phyloP scores from a whole-genome alignment of 139 green algal species.

The Monoraphidium neglectum region DNA sequence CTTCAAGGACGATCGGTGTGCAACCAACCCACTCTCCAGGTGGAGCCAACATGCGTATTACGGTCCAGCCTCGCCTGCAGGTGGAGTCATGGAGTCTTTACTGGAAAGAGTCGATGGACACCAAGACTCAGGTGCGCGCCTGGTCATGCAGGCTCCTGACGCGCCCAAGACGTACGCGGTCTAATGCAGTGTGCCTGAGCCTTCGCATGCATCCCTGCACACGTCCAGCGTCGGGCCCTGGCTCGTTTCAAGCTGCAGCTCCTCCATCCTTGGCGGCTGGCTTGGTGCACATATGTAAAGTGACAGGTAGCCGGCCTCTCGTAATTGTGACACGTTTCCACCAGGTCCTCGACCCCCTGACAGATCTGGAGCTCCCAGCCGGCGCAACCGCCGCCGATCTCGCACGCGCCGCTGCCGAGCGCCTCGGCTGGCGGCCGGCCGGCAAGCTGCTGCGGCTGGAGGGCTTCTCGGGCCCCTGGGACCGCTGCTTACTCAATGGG shows the following conservation, averaged over 20 bases:
- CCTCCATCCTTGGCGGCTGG: background rate
- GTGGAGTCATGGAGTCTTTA: conserved; percentile 84
- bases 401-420: no score
- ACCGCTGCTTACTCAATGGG: conserved; percentile 52
- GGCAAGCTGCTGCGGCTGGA: conserved; percentile 56
- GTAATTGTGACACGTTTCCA: no score
- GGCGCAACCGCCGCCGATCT: conserved; percentile 23
- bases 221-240: background rate
- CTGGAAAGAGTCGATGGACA: conserved; percentile 83
- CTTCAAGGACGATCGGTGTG: no score
- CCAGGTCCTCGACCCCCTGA: no score
- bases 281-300: background rate
- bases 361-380: conserved; percentile 13
- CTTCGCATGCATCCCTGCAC: background rate
- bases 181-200: background rate
- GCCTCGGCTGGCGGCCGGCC: conserved; percentile 40
- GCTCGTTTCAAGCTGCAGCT: background rate
- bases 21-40: no score
- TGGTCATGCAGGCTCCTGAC: conserved; percentile 1
- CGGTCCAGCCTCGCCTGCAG: conserved; percentile 72
- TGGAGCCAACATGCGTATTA: conserved; percentile 48
- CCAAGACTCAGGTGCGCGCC: conserved; percentile 20
- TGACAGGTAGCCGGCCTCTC: background rate
- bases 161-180: background rate
- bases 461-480: conserved; percentile 62